Base-by-base conservation (phyloP, 257 asterid genomes). In the Nemophila menziesii region DNA sequence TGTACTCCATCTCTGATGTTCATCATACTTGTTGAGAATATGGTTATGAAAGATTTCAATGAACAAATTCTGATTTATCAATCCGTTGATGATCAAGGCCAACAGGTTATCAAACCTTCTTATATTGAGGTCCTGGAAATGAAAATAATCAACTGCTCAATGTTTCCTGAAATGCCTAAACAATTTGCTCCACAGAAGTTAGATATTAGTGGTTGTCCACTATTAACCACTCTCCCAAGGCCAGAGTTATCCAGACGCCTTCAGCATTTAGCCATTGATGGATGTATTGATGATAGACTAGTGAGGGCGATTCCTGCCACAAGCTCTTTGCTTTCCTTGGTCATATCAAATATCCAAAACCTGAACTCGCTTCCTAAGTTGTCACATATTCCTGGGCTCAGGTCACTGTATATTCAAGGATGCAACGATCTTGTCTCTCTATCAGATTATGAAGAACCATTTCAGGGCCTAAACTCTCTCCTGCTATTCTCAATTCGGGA, bases 361-460 rank as follows among this genome's bases (percentile, higher is more conserved):
- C 22, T 49, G 5, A 34, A 21, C 16, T 34, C 54, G 12, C 22
- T 49, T 49, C 54, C 54, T 13, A 49, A 36, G 23, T 36, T 42
- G 54, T 34, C 34, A 2, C 54, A 48, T 48, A 29, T 48, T 48
- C 43, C 54, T 13, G 54, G 54, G 21, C 54, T 49, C 15, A 49
- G 22, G 34, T 22, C 34, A 20, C 27, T 49, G 15, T 49, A 49
- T 34, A 36, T 49, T 20, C 38, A 43, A 12, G 21, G 16, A 20
- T 49, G 54, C 54, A 37, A 14, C 0, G 54, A 49, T 8, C 44
- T 37, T 0, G 33, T 20, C 5, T 20, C 54, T 22, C 39, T 49
- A 14, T 33, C 27, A 11, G 44, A 20, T 20, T 29, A 13, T 3
- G 22, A 14, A 14, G 11, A 15, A 24, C 50, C 44, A 49, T 49